A percentile compares a stretch with the other conserved stretches of the same genome.
Conservation (phyloP, 2,329 filamentous ascomycete genomes). For the Aspergillus luchuensis region DNA sequence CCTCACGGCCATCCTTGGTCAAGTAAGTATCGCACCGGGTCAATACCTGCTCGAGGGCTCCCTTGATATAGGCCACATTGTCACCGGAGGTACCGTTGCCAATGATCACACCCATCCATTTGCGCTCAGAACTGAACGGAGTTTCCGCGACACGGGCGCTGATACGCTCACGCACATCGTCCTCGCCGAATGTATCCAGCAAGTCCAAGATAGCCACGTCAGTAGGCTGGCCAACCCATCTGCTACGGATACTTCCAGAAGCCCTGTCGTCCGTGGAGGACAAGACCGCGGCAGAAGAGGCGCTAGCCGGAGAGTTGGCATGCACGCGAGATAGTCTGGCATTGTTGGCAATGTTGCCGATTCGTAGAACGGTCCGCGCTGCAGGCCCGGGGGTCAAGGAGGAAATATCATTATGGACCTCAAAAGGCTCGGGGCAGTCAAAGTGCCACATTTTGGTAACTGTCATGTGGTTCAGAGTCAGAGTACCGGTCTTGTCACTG, state of each 20-base stretch:
- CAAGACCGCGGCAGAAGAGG: constrained; percentile 75
- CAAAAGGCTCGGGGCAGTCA: constrained; percentile 61
- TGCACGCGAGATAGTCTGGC: constrained; percentile 74
- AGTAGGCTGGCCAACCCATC: constrained; percentile 96
- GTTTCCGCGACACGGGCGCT: constrained; percentile 82
- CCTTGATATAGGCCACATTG: constrained; percentile 93
- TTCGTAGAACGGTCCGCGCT: constrained; percentile 77
- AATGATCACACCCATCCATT: constrained; percentile 98
- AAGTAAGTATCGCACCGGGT: constrained; percentile 88
- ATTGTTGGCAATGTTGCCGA: constrained; percentile 97
- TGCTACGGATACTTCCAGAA: constrained; percentile 69
- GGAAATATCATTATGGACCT: constrained; percentile 57
- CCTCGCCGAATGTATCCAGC: constrained; percentile 85
- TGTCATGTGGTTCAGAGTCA: constrained; percentile 98
- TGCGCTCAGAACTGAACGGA: constrained; percentile 94
- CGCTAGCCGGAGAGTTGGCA: constrained; percentile 69
- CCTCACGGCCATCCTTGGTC: constrained; percentile 79
- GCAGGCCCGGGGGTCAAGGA: constrained; percentile 67
- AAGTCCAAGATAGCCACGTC: constrained; percentile 97
- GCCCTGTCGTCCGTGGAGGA: constrained; percentile 72
- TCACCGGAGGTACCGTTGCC: constrained; percentile 56
- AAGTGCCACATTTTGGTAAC: constrained; percentile 97
- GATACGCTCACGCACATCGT: constrained; percentile 84
- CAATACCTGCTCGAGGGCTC: constrained; percentile 84
- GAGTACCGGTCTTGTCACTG: constrained; percentile 95